Conservation (phyloP, 192 early-diverging fungal species). For the Rhizophagus clarus region DNA sequence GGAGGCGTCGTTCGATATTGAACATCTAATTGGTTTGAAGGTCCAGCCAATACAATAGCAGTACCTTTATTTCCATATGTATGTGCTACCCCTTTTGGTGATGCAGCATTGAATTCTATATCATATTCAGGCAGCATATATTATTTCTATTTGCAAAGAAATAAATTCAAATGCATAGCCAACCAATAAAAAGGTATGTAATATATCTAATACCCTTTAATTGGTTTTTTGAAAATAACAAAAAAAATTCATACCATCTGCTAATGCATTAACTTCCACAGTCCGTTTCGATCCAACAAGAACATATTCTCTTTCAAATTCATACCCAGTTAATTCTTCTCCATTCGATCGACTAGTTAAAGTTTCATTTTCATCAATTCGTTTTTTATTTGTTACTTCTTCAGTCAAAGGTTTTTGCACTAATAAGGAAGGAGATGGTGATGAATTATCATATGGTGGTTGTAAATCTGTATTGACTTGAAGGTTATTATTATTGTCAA, state of each 20-base stretch:
- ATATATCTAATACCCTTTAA: neutral
- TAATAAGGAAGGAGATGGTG: conserved; percentile 28
- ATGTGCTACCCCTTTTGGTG: conserved; percentile 25
- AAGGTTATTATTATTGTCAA: neutral
- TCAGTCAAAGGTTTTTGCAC: conserved; percentile 9
- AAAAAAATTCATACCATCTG: conserved; percentile 59
- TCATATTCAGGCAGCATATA: neutral
- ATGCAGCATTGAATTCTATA: conserved; percentile 38
- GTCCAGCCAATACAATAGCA: neutral
- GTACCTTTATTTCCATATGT: neutral
- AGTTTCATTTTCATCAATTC: conserved; percentile 25
- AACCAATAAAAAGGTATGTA: neutral
- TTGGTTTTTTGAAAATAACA: neutral
- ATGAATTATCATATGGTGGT: conserved; percentile 23
- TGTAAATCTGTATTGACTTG: conserved; percentile 15
- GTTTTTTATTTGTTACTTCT: conserved; percentile 25
- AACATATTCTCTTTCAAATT: conserved; percentile 73
- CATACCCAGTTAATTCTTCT: conserved; percentile 33
- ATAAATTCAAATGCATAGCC: neutral
- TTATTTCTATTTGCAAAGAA: neutral
- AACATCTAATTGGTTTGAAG: conserved; percentile 4
- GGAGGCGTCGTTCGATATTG: conserved; percentile 39
- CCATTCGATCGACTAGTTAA: conserved; percentile 31
- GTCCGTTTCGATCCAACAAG: conserved; percentile 66
- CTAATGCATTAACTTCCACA: conserved; percentile 74